Base-by-base conservation (phyloP, 164 flowering plant species). In the Macadamia integrifolia region DNA sequence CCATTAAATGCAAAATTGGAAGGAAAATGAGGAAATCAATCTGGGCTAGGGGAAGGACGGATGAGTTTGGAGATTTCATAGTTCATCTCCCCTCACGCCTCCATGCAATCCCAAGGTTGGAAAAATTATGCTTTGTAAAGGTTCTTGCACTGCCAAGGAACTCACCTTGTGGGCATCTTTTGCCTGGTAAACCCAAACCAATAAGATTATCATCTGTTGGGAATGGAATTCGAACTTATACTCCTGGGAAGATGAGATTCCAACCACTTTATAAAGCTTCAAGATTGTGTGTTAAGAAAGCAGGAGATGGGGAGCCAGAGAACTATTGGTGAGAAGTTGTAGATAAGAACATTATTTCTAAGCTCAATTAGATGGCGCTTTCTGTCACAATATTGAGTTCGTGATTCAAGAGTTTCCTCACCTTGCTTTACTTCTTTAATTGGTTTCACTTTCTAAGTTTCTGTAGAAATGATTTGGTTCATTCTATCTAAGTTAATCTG, bases 1-100 rank as follows among this genome's bases (percentile, higher is more conserved):
- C 67, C 12, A 81, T 86, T 5, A 35, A 76, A 6, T 93, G 98
- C 75, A 77, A 72, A 13, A 60, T 62, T 10, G 71, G 69, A 11
- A 52, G 75, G 18, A 80, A 75, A 53, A 70, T 35, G 58, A 68
- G 48, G 61, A 82, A 70, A 65, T 44, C 73, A 43, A 64, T 9
- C 9, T 68, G 65, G 78, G 78, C 79, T 29, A 59, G 69, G 67
- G 85, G 79, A 31, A 67, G 28, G 9, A 85, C 96, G 6, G 90
- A 91, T 69, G 87, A 85, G 66, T 78, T 78, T 68, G 98, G 98
- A 71, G 91, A 89, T 29, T 91, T 89, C 77, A 64, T 79, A 23
- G 78, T 93, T 8, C 96, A 93, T 71, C 83, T 93, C 63, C 98
- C 98, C 70, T 93, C 97, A 49, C 82, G 83, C 50, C 87, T 89